Evolutionary conservation across 805 yeast species (phyloP), one percentile per base, ranked within the genome.

Genomic region (Zygosaccharomyces rouxii): DNA sequence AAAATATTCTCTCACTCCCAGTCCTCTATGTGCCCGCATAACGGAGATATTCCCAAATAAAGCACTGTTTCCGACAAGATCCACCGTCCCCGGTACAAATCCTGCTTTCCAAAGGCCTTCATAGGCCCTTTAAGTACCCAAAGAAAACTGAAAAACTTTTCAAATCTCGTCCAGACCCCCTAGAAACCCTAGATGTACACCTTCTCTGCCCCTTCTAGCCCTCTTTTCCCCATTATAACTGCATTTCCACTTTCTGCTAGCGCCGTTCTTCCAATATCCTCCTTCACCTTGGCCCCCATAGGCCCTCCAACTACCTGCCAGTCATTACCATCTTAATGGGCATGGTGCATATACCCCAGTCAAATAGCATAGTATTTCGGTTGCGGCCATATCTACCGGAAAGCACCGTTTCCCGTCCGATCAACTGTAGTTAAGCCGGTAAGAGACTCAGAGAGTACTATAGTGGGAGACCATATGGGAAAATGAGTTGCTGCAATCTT

Each of bases 321-420:
- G 13, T 14, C 13, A 29, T 6, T 3, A 29, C 31, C 31, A 29
- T 14, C n/a, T 11, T 3, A 1, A 9, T 3, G 5, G 2, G 11
- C 31, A 29, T 29, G 31, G 14, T 29, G n/a, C 28, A 23, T 46
- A 40, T 26, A 7, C n/a, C 25, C 39, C 33, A 33, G 35, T 41
- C 40, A 35, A 33, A 51, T 31, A 35, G 42, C 11, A 47, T 48
- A 44, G 10, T 18, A 37, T 63, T 50, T 66, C 74, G 76, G 78
- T 73, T 74, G 76, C 78, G 79, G 78, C 78, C 79, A 75, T 73
- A 75, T 73, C 78, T 71, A 73, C 76, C 72, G 71, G 78, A 75
- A 74, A 74, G 75, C 77, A 75, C 77, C 77, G 76, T 73, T 75
- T 74, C 78, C 79, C 79, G 79, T 74, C 78, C 78, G 79, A 74